phyloP scores from a whole-genome alignment of 208 protist species.

The Trypanosoma theileri region DNA sequence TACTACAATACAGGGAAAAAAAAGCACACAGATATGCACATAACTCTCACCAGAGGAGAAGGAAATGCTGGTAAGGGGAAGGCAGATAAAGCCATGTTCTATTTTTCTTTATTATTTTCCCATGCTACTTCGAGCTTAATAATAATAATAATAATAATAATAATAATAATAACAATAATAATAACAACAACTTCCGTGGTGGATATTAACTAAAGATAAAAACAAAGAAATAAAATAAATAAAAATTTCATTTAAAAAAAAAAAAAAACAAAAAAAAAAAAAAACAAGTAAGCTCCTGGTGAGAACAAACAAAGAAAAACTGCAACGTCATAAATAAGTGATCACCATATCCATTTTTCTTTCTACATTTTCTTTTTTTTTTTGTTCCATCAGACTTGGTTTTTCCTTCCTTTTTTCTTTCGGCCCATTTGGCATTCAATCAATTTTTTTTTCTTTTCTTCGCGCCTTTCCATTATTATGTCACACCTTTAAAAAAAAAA shows the following conservation, averaged over 20 bases:
- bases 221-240: too few relatives aligned
- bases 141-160: too few relatives aligned
- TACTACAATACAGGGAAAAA: constrained; percentile 11
- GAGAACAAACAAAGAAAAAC: neutral
- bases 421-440: neutral
- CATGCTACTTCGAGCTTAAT: neutral
- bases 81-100: neutral
- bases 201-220: too few relatives aligned
- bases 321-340: neutral
- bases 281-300: neutral
- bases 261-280: too few relatives aligned
- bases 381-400: neutral
- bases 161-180: too few relatives aligned
- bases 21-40: constrained; percentile 3
- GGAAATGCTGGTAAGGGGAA: neutral
- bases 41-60: constrained; percentile 3
- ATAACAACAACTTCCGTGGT: too few relatives aligned
- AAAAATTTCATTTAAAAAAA: too few relatives aligned
- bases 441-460: neutral
- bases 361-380: constrained; percentile 8
- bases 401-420: constrained; percentile 1
- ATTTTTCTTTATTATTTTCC: constrained; percentile 7
- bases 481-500: neutral
- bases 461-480: too few relatives aligned
- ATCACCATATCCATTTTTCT: constrained; percentile 9